Evolutionary conservation across 139 green algal species (phyloP).

Genomic region (Chlorella sp.): DNA sequence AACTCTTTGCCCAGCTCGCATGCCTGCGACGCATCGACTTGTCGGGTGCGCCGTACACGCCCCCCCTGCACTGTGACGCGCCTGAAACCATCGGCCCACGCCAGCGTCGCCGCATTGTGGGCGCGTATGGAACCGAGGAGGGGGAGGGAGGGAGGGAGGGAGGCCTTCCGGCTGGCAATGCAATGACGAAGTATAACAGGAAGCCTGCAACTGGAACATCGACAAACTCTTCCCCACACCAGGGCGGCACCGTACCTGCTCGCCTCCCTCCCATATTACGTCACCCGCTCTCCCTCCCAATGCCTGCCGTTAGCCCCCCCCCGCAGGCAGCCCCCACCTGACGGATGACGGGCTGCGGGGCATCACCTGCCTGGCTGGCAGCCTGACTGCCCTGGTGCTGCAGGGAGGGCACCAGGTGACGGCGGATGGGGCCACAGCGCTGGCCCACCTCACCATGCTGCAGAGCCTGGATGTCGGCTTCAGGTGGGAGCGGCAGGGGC

Average conservation of each 20-base stretch:
- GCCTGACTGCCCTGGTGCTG: neutral
- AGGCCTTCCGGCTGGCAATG: neutral
- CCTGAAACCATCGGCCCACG: no score
- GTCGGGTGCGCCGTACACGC: neutral
- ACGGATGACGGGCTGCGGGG: neutral
- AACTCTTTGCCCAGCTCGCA: neutral
- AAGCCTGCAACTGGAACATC: neutral
- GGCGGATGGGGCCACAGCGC: slow-evolving; percentile 13
- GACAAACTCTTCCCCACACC: neutral
- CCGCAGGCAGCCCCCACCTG: neutral
- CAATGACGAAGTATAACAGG: neutral
- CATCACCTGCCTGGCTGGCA: neutral
- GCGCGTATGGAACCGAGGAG: no score
- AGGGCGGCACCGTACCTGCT: neutral
- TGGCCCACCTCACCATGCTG: neutral
- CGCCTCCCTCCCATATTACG: neutral
- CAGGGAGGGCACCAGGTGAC: neutral
- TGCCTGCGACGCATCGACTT: slow-evolving; percentile 6
- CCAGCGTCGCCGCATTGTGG: neutral
- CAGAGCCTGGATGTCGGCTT: neutral
- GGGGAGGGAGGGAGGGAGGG: no score
- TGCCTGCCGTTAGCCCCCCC: neutral
- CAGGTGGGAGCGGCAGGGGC: neutral
- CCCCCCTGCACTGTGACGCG: no score
- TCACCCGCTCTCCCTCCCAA: neutral